phyloP scores from a whole-genome alignment of 768 basidiomycete species.

The Serendipita indica region DNA sequence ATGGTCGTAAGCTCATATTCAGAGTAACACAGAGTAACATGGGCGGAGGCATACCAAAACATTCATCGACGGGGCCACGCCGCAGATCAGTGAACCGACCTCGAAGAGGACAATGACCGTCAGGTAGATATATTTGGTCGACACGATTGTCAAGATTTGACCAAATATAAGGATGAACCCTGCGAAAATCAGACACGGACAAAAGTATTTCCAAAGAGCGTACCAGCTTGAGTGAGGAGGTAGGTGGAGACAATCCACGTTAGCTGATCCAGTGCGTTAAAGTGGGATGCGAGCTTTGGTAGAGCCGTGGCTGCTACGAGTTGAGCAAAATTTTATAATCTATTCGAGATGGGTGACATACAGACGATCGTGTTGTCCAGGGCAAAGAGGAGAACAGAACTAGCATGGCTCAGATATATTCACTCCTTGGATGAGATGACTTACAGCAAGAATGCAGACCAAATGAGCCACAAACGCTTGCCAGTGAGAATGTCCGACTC shows the following conservation, averaged over 20 bases:
- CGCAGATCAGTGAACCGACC: constrained; percentile 17
- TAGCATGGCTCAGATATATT: no score
- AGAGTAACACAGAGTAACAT: no score
- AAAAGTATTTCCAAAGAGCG: neutral
- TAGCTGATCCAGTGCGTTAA: constrained; percentile 20
- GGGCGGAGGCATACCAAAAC: constrained; percentile 21
- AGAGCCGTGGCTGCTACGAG: constrained; percentile 19
- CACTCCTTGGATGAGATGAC: no score
- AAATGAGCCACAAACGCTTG: no score
- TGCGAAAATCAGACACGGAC: neutral
- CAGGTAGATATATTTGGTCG: constrained; percentile 21
- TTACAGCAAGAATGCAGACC: no score
- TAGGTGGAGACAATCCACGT: constrained; percentile 19
- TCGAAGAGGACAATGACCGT: neutral
- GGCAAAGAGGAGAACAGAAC: constrained; percentile 20
- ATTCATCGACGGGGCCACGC: constrained; percentile 18
- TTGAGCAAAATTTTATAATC: neutral
- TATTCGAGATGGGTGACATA: neutral
- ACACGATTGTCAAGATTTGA: constrained; percentile 21
- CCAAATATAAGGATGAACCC: constrained; percentile 22
- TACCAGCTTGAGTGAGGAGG: constrained; percentile 19
- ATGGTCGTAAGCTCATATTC: neutral
- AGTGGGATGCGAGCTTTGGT: constrained; percentile 21
- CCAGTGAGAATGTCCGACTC: no score
- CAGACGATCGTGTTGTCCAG: constrained; percentile 28